Percentiles rank a stretch among this genome's conserved stretches.
Evolutionary conservation across 2,329 filamentous ascomycete species (phyloP).

Genomic region (Orbilia blumenaviensis): DNA sequence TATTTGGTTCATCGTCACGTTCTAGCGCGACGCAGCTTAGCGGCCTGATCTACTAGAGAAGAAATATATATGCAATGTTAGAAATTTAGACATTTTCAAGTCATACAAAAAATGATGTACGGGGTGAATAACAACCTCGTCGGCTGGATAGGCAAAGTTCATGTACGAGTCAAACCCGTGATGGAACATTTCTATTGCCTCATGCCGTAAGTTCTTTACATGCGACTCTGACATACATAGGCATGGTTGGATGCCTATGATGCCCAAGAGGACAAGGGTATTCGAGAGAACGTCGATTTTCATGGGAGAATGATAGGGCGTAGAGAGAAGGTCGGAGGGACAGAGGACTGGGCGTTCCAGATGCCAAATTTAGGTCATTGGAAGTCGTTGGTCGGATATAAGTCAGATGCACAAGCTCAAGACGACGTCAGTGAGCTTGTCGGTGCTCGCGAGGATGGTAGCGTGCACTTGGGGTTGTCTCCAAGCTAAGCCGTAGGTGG

Average conservation of each 20-base stretch:
- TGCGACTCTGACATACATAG: slow-evolving; percentile 45
- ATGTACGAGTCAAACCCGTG: slow-evolving; percentile 47
- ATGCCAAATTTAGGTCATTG: slow-evolving; percentile 37
- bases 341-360: neutral
- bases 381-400: slow-evolving; percentile 1
- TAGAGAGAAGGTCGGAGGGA: neutral
- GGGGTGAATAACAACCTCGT: slow-evolving; percentile 33
- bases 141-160: slow-evolving; percentile 38
- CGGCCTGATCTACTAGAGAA: slow-evolving; percentile 74
- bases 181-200: slow-evolving; percentile 49
- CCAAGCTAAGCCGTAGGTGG: neutral
- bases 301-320: slow-evolving; percentile 13
- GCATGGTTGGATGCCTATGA: slow-evolving; percentile 33
- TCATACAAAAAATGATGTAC: neutral
- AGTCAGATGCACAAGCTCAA: neutral
- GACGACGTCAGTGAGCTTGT: neutral
- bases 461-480: neutral
- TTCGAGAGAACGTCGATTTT: slow-evolving; percentile 29
- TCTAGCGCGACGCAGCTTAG: slow-evolving; percentile 84
- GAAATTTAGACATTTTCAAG: neutral
- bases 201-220: slow-evolving; percentile 38
- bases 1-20: slow-evolving; percentile 80
- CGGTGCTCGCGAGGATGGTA: slow-evolving; percentile 7
- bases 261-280: slow-evolving; percentile 38
- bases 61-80: slow-evolving; percentile 32